These are phyloP conservation scores for Xylariaceae sp. DNA, from an alignment of 2,329 filamentous ascomycete genomes.

Conservation along the genomic window DNA sequence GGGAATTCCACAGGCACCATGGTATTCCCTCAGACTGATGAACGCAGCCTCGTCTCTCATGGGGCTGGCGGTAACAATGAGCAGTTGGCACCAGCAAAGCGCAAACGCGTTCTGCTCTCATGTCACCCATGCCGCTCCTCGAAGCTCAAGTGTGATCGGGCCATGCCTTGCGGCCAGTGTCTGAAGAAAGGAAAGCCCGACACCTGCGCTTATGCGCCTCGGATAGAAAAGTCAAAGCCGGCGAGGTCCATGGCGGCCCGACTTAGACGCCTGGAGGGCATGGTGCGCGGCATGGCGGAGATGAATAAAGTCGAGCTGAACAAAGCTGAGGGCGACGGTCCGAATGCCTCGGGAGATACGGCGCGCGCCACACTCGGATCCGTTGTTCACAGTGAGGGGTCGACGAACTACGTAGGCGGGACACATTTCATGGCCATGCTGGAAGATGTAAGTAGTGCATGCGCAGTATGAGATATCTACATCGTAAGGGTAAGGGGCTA, in stretches of 20 bases:
- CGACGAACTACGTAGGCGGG: slow-evolving; percentile 51
- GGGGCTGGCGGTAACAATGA: slow-evolving; percentile 7
- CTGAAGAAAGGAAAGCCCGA: slow-evolving; percentile 43
- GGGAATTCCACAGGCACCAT: neutral
- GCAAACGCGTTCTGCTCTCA: slow-evolving; percentile 46
- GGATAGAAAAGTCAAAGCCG: slow-evolving; percentile 37
- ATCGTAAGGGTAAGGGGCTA: slow-evolving; percentile 2
- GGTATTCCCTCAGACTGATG: slow-evolving; percentile 4
- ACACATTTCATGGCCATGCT: slow-evolving; percentile 58
- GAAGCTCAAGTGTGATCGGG: slow-evolving; percentile 54
- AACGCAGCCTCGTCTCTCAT: slow-evolving; percentile 1
- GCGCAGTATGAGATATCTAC: neutral
- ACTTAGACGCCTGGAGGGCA: slow-evolving; percentile 50
- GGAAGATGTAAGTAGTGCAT: slow-evolving; percentile 45
- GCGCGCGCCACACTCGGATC: slow-evolving; percentile 33
- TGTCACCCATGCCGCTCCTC: slow-evolving; percentile 49
- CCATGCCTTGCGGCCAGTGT: slow-evolving; percentile 48
- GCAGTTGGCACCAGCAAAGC: slow-evolving; percentile 32
- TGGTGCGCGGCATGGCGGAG: slow-evolving; percentile 54
- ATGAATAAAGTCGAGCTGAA: slow-evolving; percentile 37
- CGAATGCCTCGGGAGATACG: slow-evolving; percentile 12
- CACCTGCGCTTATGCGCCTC: slow-evolving; percentile 46
- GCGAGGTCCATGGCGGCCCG: slow-evolving; percentile 49
- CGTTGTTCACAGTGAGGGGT: slow-evolving; percentile 40
- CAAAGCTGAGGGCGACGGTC: slow-evolving; percentile 9